Conservation (phyloP, 2,329 filamentous ascomycete species). For the Alternaria conjuncta region DNA sequence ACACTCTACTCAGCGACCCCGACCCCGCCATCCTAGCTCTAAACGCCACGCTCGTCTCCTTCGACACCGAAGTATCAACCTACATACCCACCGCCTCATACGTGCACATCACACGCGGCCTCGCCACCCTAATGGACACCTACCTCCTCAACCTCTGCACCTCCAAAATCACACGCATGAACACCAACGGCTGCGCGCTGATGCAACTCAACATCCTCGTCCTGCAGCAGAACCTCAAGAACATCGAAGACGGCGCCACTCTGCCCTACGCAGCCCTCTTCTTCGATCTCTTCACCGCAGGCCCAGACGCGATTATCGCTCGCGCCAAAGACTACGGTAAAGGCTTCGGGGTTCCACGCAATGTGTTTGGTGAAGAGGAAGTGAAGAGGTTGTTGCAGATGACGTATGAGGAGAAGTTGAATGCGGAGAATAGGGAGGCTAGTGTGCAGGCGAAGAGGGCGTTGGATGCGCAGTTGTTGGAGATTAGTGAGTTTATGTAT, state of each 20-base stretch:
- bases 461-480: conserved; percentile 73
- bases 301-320: conserved; percentile 69
- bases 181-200: conserved; percentile 78
- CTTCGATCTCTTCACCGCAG: conserved; percentile 71
- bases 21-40: conserved; percentile 82
- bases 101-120: conserved; percentile 75
- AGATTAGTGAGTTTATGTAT: conserved; percentile 74
- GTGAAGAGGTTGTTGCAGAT: conserved; percentile 53
- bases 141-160: conserved; percentile 72
- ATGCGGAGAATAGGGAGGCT: conserved; percentile 71
- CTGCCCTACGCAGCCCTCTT: conserved; percentile 70
- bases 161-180: conserved; percentile 79
- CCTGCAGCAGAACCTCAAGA: conserved; percentile 94
- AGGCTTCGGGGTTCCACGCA: conserved; percentile 31
- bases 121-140: conserved; percentile 78
- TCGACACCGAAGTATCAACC: conserved; percentile 79
- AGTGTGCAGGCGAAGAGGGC: conserved; percentile 68
- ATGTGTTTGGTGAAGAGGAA: conserved; percentile 47
- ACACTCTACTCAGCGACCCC: conserved; percentile 77
- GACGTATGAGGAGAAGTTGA: conserved; percentile 57
- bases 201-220: conserved; percentile 96
- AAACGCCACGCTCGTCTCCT: conserved; percentile 82
- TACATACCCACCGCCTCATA: conserved; percentile 74
- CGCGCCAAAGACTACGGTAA: conserved; percentile 60
- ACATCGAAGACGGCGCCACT: conserved; percentile 76